phyloP scores from a whole-genome alignment of 2,329 filamentous ascomycete genomes.

The Colletotrichum magnum region DNA sequence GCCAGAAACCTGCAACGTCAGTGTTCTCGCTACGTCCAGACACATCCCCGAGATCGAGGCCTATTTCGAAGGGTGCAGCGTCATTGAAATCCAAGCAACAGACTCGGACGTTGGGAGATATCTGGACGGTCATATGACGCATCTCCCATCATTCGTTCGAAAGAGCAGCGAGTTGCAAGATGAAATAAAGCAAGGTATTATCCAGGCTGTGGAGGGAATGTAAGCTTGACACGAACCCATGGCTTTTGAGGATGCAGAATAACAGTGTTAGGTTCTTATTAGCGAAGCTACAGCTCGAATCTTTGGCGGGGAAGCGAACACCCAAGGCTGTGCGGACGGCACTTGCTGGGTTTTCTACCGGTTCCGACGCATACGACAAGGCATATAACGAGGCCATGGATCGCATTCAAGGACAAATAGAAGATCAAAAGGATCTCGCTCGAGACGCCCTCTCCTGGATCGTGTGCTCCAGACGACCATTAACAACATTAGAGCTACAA shows the following conservation, averaged over 20 bases:
- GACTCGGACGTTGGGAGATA: constrained; percentile 40
- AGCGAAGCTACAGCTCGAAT: constrained; percentile 32
- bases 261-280: constrained; percentile 26
- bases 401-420: constrained; percentile 56
- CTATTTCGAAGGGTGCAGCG: not conserved
- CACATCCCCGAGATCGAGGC: constrained; percentile 35
- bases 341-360: constrained; percentile 49
- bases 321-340: constrained; percentile 49
- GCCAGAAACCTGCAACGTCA: constrained; percentile 3
- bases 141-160: constrained; percentile 9
- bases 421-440: constrained; percentile 52
- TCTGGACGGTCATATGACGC: constrained; percentile 3
- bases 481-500: constrained; percentile 54
- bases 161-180: constrained; percentile 10
- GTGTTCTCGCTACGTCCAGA: constrained; percentile 45
- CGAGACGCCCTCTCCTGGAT: constrained; percentile 58
- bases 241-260: too few species aligned
- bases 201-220: constrained; percentile 40
- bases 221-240: constrained; percentile 8
- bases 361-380: constrained; percentile 49
- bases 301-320: constrained; percentile 38
- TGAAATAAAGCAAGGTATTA: constrained; percentile 36
- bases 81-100: constrained; percentile 41
- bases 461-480: constrained; percentile 50
- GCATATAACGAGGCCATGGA: constrained; percentile 59